Evolutionary conservation across 805 yeast species (phyloP).

Genomic region (Spathaspora sp.): DNA sequence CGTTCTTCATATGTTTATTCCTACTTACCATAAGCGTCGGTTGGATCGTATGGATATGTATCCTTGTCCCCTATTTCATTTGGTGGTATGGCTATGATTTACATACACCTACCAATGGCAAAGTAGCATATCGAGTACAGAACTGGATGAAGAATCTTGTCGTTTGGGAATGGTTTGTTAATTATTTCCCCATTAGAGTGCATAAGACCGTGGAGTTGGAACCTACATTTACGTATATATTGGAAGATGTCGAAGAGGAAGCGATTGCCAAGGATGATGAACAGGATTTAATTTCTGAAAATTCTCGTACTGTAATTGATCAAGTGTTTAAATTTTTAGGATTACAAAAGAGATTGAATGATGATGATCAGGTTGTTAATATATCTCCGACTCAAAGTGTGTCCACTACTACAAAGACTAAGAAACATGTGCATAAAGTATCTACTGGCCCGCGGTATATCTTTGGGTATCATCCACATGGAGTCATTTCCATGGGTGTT

Average conservation of each 20-base stretch:
- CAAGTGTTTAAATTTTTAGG: slow-evolving; percentile 32
- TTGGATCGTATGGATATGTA: slow-evolving; percentile 67
- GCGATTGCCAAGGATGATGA: slow-evolving; percentile 32
- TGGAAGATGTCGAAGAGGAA: slow-evolving; percentile 13
- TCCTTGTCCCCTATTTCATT: slow-evolving; percentile 57
- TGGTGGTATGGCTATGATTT: slow-evolving; percentile 55
- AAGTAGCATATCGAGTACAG: slow-evolving; percentile 54
- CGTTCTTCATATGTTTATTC: slow-evolving; percentile 52
- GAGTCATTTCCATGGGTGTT: slow-evolving; percentile 88
- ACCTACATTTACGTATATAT: slow-evolving; percentile 61
- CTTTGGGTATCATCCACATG: slow-evolving; percentile 96
- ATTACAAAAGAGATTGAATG: slow-evolving; percentile 35
- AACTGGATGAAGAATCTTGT: slow-evolving; percentile 50
- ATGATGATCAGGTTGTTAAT: slow-evolving; percentile 12
- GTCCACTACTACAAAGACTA: slow-evolving; percentile 4
- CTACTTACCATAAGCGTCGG: slow-evolving; percentile 44
- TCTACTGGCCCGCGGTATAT: slow-evolving; percentile 71
- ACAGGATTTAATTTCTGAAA: slow-evolving; percentile 39
- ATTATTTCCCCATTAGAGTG: slow-evolving; percentile 75
- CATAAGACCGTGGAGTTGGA: slow-evolving; percentile 65
- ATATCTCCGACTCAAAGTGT: neutral
- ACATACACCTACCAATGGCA: slow-evolving; percentile 73
- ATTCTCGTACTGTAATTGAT: slow-evolving; percentile 33
- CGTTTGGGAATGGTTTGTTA: slow-evolving; percentile 69
- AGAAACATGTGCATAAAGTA: slow-evolving; percentile 20